phyloP scores from a whole-genome alignment of 352 stramenopile species.

The Phytophthora brassicae region DNA sequence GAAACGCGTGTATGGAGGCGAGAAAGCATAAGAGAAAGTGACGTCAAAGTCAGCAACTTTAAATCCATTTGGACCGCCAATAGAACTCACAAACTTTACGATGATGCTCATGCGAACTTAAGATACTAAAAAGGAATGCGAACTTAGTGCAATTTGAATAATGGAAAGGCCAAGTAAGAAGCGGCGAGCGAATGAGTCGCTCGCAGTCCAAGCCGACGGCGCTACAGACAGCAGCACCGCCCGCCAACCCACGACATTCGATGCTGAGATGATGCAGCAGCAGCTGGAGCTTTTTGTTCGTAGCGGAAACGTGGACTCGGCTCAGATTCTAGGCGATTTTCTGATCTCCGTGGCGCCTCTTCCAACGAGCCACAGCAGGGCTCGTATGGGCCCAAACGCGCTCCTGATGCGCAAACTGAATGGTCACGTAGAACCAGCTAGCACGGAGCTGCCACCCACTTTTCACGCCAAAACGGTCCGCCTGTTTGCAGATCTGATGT shows the following conservation, averaged over 20 bases:
- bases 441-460: slow-evolving; percentile 14
- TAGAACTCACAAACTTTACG: not conserved
- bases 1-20: not conserved
- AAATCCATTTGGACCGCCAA: too few relatives aligned
- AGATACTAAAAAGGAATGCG: too few relatives aligned
- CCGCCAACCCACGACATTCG: slow-evolving; percentile 11
- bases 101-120: slow-evolving; percentile 8
- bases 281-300: slow-evolving; percentile 58
- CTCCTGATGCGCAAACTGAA: slow-evolving; percentile 15
- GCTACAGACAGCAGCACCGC: not conserved
- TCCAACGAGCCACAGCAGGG: slow-evolving; percentile 11
- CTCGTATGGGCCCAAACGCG: not conserved
- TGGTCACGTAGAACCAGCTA: not conserved
- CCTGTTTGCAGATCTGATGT: slow-evolving; percentile 71
- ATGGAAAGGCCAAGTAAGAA: slow-evolving; percentile 37
- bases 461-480: slow-evolving; percentile 64
- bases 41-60: too few relatives aligned
- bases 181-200: slow-evolving; percentile 26
- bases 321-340: slow-evolving; percentile 66
- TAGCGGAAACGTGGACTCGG: slow-evolving; percentile 53
- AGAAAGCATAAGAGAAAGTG: slow-evolving; percentile 14
- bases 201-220: slow-evolving; percentile 1
- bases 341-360: slow-evolving; percentile 50
- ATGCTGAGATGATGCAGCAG: slow-evolving; percentile 58
- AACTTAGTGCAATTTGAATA: slow-evolving; percentile 24